phyloP scores from a whole-genome alignment of 441 rosid genomes.

The Populus trichocarpa region DNA sequence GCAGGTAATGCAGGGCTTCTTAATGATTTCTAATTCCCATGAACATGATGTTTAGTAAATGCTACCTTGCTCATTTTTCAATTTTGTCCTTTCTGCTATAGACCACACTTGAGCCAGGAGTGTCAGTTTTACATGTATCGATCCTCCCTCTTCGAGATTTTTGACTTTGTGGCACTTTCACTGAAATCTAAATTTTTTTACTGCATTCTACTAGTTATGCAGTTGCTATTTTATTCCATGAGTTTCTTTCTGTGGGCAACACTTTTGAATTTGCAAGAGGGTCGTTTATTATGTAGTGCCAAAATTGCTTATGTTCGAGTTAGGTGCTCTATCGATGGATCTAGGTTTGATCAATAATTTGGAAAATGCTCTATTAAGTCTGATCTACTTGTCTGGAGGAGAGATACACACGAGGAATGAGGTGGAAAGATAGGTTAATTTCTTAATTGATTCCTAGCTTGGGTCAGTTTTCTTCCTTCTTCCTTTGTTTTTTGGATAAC shows the following conservation, averaged over 20 bases:
- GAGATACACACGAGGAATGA: neutral
- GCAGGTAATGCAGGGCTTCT: constrained; percentile 53
- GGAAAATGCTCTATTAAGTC: neutral
- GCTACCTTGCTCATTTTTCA: neutral
- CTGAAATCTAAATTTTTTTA: neutral
- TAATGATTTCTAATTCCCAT: neutral
- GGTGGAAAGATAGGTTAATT: neutral
- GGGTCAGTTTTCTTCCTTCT: neutral
- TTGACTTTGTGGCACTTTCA: neutral
- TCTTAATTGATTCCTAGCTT: neutral
- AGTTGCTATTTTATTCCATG: neutral
- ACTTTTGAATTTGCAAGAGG: neutral
- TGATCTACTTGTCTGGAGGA: neutral
- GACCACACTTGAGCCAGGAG: neutral
- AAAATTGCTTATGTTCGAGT: neutral
- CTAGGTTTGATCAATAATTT: neutral
- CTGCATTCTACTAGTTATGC: neutral
- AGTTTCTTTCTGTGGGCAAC: neutral
- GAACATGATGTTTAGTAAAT: neutral
- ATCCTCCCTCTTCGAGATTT: no score
- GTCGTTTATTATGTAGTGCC: neutral
- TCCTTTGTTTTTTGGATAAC: neutral
- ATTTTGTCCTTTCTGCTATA: neutral
- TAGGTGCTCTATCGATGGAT: neutral
- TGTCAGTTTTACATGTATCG: neutral